Evolutionary conservation across 192 early-diverging fungal genomes (phyloP).

Genomic region (Entomortierella beljakovae): DNA sequence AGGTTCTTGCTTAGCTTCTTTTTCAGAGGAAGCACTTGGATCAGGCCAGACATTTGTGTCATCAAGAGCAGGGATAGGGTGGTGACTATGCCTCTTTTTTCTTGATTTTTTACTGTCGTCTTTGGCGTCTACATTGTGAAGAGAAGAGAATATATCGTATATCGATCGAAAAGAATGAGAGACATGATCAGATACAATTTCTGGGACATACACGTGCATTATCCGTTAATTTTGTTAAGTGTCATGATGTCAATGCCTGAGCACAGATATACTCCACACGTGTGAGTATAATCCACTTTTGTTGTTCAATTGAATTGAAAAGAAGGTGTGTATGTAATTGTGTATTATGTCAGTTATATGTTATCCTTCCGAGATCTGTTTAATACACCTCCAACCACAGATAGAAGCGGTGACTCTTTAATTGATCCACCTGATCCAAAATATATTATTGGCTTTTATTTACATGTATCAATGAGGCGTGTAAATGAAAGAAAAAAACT

Average conservation of each 20-base stretch:
- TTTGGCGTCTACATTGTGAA: conserved; percentile 20
- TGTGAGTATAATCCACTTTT: neutral
- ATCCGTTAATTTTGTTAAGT: neutral
- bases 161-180: no score
- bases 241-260: neutral
- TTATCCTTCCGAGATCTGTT: neutral
- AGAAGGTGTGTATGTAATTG: neutral
- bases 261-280: neutral
- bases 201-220: neutral
- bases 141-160: neutral
- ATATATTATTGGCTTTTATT: neutral
- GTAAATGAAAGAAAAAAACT: conserved; percentile 4
- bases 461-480: neutral
- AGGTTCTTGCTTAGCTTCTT: conserved; percentile 31
- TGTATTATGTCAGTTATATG: neutral
- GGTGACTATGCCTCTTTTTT: conserved; percentile 11
- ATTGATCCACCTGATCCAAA: neutral
- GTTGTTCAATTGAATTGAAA: no score
- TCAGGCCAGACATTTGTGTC: conserved; percentile 49
- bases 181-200: neutral
- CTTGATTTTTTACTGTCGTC: conserved; percentile 24
- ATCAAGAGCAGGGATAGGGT: conserved; percentile 30
- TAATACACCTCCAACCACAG: neutral
- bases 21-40: conserved; percentile 41
- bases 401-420: neutral